These are phyloP conservation scores for Panellus pusillus DNA, from an alignment of 768 basidiomycete genomes.

Conservation along the genomic window DNA sequence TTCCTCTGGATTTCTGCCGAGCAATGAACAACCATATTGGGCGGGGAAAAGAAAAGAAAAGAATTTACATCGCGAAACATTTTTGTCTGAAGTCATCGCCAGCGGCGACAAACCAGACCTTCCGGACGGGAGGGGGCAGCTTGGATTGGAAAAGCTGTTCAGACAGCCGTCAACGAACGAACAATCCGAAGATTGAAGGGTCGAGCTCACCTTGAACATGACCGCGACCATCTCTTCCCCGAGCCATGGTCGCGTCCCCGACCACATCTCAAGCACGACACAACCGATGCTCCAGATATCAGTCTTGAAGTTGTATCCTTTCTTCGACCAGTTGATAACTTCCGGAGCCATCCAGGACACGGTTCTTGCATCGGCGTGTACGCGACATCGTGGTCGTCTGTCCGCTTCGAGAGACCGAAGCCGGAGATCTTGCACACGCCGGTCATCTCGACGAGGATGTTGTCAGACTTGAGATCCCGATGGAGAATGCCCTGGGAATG, in stretches of 20 bases:
- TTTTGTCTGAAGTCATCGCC: slow-evolving; percentile 83
- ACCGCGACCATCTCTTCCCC: slow-evolving; percentile 89
- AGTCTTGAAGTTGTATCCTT: slow-evolving; percentile 94
- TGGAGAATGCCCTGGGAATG: slow-evolving; percentile 92
- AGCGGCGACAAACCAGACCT: slow-evolving; percentile 72
- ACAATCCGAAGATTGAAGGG: neutral
- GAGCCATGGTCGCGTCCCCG: slow-evolving; percentile 92
- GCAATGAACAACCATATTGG: slow-evolving; percentile 13
- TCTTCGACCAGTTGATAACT: slow-evolving; percentile 82
- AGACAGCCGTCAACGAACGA: neutral
- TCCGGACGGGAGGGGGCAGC: slow-evolving; percentile 83
- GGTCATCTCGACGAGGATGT: slow-evolving; percentile 90
- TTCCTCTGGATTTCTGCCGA: slow-evolving; percentile 72
- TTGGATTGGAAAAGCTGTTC: slow-evolving; percentile 80
- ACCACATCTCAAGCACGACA: slow-evolving; percentile 99
- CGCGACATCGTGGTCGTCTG: slow-evolving; percentile 83
- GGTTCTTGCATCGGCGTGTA: slow-evolving; percentile 93
- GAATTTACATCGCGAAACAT: slow-evolving; percentile 84
- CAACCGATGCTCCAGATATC: slow-evolving; percentile 99
- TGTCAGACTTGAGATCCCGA: slow-evolving; percentile 96
- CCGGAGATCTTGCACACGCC: slow-evolving; percentile 98
- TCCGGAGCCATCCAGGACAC: slow-evolving; percentile 99
- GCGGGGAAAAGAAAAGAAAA: neutral
- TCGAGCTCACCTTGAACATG: slow-evolving; percentile 87
- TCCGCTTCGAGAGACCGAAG: slow-evolving; percentile 97